phyloP scores from a whole-genome alignment of 1,139 yeast species.

The Saccharomycopsis hybrid region DNA sequence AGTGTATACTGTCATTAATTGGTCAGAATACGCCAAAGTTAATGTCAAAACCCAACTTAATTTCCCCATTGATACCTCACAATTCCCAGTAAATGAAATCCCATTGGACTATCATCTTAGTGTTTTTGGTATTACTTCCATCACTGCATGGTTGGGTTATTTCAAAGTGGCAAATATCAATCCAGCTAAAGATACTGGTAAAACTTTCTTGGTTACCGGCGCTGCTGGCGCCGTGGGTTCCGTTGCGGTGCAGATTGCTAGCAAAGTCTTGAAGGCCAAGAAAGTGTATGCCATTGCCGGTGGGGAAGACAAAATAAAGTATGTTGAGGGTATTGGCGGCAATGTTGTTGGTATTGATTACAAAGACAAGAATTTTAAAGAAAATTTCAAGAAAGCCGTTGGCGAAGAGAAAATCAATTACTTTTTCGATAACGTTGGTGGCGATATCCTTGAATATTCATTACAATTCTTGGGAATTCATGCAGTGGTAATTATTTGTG shows the following conservation, averaged over 20 bases:
- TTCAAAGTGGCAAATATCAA: constrained; percentile 33
- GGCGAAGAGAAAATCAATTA: constrained; percentile 42
- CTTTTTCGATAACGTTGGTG: constrained; percentile 61
- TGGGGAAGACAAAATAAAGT: constrained; percentile 47
- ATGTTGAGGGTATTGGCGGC: constrained; percentile 51
- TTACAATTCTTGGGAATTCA: constrained; percentile 35
- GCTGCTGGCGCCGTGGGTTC: constrained; percentile 72
- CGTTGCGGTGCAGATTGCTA: constrained; percentile 53
- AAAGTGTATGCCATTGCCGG: constrained; percentile 64
- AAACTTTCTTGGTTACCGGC: constrained; percentile 49
- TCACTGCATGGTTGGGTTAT: constrained; percentile 59
- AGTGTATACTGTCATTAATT: constrained; percentile 32
- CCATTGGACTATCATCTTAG: neutral
- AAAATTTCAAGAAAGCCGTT: constrained; percentile 39
- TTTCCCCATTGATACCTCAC: neutral
- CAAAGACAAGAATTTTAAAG: constrained; percentile 31
- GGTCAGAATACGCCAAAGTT: constrained; percentile 35
- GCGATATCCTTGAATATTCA: constrained; percentile 46
- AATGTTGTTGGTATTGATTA: constrained; percentile 49
- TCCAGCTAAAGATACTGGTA: constrained; percentile 30
- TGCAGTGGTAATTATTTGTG: constrained; percentile 52
- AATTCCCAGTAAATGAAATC: neutral
- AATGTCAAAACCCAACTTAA: neutral
- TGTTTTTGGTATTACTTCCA: constrained; percentile 48
- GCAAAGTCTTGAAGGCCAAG: constrained; percentile 44